phyloP scores from a whole-genome alignment of 768 basidiomycete genomes.

The Rhodotorula babjevae region DNA sequence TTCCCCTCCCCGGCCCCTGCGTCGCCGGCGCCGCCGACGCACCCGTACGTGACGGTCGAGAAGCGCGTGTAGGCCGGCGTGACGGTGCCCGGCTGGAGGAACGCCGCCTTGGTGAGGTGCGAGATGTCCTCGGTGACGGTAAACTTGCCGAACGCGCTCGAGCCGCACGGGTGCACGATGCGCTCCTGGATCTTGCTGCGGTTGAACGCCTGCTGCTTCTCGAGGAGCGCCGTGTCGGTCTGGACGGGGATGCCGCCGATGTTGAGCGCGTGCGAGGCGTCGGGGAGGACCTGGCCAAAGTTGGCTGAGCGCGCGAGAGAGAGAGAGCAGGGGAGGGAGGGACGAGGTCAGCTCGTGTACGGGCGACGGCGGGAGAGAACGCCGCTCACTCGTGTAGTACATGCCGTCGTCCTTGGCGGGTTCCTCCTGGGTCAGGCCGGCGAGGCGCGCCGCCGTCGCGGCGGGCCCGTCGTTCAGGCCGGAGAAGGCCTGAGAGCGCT shows the following conservation, averaged over 20 bases:
- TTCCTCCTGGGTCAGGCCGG: constrained; percentile 41
- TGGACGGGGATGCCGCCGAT: constrained; percentile 1
- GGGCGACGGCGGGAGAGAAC: too few species aligned
- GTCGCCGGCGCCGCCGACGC: too few species aligned
- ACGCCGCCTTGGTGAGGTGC: constrained; percentile 44
- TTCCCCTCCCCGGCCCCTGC: too few species aligned
- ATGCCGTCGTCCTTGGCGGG: constrained; percentile 42
- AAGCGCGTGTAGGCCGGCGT: constrained; percentile 44
- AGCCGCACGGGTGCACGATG: constrained; percentile 46
- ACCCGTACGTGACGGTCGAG: constrained; percentile 34
- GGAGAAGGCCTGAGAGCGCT: constrained; percentile 43
- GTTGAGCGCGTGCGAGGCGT: constrained; percentile 29
- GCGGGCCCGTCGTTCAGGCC: constrained; percentile 46
- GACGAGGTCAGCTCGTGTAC: too few species aligned
- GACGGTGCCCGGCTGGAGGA: constrained; percentile 42
- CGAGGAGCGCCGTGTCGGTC: constrained; percentile 44
- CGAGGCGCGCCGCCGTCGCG: constrained; percentile 42
- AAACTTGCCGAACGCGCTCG: constrained; percentile 44
- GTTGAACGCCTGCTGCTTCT: constrained; percentile 47
- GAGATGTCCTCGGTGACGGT: constrained; percentile 43
- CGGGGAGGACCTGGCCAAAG: constrained; percentile 46
- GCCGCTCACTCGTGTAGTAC: constrained; percentile 30
- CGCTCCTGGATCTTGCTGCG: constrained; percentile 44
- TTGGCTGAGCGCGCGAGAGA: constrained; percentile 39
- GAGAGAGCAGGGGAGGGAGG: not conserved